Evolutionary conservation across 208 protist genomes (phyloP), one percentile per base, ranked within the genome.

Genomic region (Tritrichomonas foetus): DNA sequence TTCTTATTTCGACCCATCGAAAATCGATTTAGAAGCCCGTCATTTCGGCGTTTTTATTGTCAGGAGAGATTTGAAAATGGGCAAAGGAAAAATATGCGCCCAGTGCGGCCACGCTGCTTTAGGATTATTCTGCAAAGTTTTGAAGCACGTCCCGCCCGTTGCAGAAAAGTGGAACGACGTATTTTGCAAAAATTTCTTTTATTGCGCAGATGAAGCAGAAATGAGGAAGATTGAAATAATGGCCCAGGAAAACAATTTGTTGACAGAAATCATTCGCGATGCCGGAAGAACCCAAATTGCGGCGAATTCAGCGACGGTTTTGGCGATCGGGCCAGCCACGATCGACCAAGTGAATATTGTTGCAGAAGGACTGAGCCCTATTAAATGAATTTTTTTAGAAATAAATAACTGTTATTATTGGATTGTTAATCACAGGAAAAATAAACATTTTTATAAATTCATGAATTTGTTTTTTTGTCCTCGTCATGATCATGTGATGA

Each of bases 241-340:
- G 11, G 66, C n/a, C 3, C 44, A n/a, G 2, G 61, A 82, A 39
- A 41, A 75, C 5, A 9, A 20, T 49, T 50, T 36, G 0, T 27
- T 36, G 20, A 50, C 94, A 2, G 27, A 36, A 33, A 61, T 30
- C 33, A 94, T 93, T 72, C 16, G 80, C 25, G 94, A 95, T 78
- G 94, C 94, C 2, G 94, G 94, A 0, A 47, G 94, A 2, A 95
- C 94, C 39, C 94, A 95, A 94, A 93, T 95, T 39, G 95, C 49
- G 11, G 64, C 95, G 8, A 93, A 75, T 25, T 95, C 95, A n/a
- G 27, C 20, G n/a, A 95, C 95, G 16, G 94, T 95, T 27, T 39
- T 95, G 20, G 94, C 94, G 30, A 69, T 95, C 25, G 95, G 94
- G 13, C 95, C 95, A 53, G 53, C 16, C 5, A 16, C 5, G 16